Percentiles rank a stretch among this genome's conserved stretches.
These are phyloP conservation scores for Grosmannia huntii DNA, from an alignment of 2,329 filamentous ascomycete species.

Conservation along the genomic window DNA sequence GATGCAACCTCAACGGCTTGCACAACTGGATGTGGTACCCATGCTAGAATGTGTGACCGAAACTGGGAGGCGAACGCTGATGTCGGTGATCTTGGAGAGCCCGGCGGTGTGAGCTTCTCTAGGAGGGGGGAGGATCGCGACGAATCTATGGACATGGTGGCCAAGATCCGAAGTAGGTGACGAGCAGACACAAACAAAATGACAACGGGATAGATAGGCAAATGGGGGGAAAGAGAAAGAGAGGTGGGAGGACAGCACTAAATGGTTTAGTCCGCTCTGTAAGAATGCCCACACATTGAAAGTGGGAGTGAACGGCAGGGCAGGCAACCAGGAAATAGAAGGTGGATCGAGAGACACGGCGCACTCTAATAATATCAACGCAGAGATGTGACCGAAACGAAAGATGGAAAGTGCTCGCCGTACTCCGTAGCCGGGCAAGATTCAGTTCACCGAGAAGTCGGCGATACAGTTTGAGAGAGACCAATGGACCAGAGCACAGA, in stretches of 20 bases:
- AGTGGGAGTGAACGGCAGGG: neutral
- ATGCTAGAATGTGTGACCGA: constrained; percentile 2
- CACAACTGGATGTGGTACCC: constrained; percentile 1
- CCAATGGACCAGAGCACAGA: too few relatives aligned
- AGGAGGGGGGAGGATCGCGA: constrained; percentile 10
- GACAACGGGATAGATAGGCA: too few relatives aligned
- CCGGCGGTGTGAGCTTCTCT: constrained; percentile 8
- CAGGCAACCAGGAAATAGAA: neutral
- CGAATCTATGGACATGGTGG: constrained; percentile 9
- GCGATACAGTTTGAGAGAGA: neutral
- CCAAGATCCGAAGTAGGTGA: neutral
- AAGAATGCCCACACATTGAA: neutral
- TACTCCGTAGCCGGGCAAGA: neutral
- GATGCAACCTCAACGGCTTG: constrained; percentile 1
- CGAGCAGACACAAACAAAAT: neutral
- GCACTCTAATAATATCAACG: neutral
- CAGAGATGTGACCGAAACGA: neutral
- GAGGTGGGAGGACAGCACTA: neutral
- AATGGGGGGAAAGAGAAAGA: too few relatives aligned
- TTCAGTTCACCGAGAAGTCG: neutral
- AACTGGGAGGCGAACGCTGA: constrained; percentile 4
- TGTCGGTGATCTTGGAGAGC: constrained; percentile 3
- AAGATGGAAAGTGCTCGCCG: neutral
- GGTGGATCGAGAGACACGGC: neutral
- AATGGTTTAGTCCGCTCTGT: neutral